Evolutionary conservation across 345 rosid genomes (phyloP), one percentile per base, ranked within the genome.

Genomic region (Pelargonium nanum): DNA sequence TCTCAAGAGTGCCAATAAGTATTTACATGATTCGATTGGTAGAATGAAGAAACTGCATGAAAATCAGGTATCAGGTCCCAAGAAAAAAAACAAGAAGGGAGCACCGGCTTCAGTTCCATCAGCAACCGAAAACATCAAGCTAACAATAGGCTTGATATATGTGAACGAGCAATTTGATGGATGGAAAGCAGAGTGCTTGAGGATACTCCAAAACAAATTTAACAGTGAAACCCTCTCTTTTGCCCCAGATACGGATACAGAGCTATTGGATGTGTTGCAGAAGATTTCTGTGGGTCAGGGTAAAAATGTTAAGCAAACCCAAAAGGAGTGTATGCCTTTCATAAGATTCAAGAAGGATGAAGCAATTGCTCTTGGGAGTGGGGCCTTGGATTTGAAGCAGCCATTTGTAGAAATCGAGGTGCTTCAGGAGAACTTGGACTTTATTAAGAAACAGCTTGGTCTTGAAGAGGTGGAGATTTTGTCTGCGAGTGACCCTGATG

Each of bases 341-440:
- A 63, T 93, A 73, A 89, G 81, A 67, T 89, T 89, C 66, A 93
- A 89, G 81, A 89, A 83, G 78, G 85, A 85, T 45, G 85, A 93
- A 76, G 82, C 90, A 4, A 65, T 75, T 56, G 70, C 83, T 56
- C 66, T 93, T 5, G 99, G 97, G 23, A 56, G 58, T 51, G 87
- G 84, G 50, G 88, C 94, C 58, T 76, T 93, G 71, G 85, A 89
- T 75, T 71, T 93, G 79, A 82, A 65, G 75, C 77, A 89, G 5
- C 88, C 95, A 4, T 92, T 92, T 72, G 93, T 93, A 66, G 98
- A 92, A 77, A 79, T 83, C 28, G 90, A 80, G 55, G 96, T 89
- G 25, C 96, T 87, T 61, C 52, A 34, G 65, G 85, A 81, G 75
- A 93, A 93, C 70, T 22, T 78, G 68, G 96, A 85, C 65, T 66